A percentile compares a stretch with the other conserved stretches of the same genome.
Evolutionary conservation across 805 yeast species (phyloP).

Genomic region (Kuraishia borneana): DNA sequence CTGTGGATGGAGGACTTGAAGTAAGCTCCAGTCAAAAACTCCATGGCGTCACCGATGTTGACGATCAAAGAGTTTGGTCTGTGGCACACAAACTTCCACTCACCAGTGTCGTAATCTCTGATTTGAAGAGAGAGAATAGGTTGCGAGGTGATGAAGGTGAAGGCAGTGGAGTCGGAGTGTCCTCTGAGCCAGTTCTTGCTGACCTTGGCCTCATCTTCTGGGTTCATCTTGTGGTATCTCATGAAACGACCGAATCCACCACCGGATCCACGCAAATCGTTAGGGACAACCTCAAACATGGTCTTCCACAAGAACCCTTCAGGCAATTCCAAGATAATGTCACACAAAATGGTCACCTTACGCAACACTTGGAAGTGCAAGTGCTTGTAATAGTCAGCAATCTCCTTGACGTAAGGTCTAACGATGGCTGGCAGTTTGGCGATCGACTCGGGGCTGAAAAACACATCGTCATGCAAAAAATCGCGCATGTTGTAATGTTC

Average conservation of each 20-base stretch:
- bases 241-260: slow-evolving; percentile 27
- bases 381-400: slow-evolving; percentile 24
- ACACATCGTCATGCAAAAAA: slow-evolving; percentile 23
- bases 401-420: slow-evolving; percentile 24
- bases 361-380: slow-evolving; percentile 26
- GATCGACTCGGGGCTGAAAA: slow-evolving; percentile 7
- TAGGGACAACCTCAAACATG: slow-evolving; percentile 23
- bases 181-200: slow-evolving; percentile 33
- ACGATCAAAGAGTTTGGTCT: slow-evolving; percentile 28
- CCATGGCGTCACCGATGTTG: slow-evolving; percentile 29
- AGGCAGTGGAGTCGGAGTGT: slow-evolving; percentile 31
- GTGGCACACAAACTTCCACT: slow-evolving; percentile 28
- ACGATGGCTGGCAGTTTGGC: slow-evolving; percentile 29
- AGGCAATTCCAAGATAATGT: slow-evolving; percentile 31
- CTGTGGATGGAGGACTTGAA: slow-evolving; percentile 35
- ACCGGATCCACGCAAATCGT: slow-evolving; percentile 22
- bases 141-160: slow-evolving; percentile 28
- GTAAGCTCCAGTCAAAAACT: slow-evolving; percentile 31
- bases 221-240: slow-evolving; percentile 20
- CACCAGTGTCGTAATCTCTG: slow-evolving; percentile 22
- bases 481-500: slow-evolving; percentile 32
- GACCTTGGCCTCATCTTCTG: slow-evolving; percentile 19
- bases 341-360: slow-evolving; percentile 27
- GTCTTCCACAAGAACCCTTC: slow-evolving; percentile 30
- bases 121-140: slow-evolving; percentile 29